phyloP scores from a whole-genome alignment of 164 flowering plant genomes.

The Cinnamomum micranthum region DNA sequence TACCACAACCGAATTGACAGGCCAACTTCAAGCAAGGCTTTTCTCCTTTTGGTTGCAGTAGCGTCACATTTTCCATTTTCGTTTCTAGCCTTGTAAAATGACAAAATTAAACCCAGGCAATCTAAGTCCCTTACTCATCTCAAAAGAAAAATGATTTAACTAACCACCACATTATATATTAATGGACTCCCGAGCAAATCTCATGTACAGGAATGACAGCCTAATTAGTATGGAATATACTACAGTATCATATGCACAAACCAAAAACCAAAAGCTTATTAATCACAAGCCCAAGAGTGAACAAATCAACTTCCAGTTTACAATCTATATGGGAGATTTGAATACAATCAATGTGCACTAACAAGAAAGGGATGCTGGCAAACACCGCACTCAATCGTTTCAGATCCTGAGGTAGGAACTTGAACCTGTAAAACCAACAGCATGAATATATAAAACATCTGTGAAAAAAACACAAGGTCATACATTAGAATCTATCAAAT shows the following conservation, averaged over 20 bases:
- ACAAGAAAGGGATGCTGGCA: slow-evolving; percentile 97
- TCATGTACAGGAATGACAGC: neutral
- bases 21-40: no score
- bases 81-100: no score
- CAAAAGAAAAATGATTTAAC: no score
- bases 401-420: slow-evolving; percentile 85
- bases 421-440: slow-evolving; percentile 50
- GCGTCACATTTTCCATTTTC: no score
- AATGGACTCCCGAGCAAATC: neutral
- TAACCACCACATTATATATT: no score
- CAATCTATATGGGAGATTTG: no score
- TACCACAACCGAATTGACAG: no score
- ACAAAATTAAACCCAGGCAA: no score
- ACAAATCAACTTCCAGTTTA: neutral
- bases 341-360: slow-evolving; percentile 53
- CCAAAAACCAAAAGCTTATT: slow-evolving; percentile 1
- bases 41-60: no score
- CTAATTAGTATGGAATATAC: neutral
- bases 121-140: no score
- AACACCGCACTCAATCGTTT: slow-evolving; percentile 95
- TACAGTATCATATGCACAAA: neutral
- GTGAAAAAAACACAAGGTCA: no score
- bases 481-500: neutral
- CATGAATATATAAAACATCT: neutral
- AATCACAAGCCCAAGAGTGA: neutral